phyloP scores from a whole-genome alignment of 2,329 filamentous ascomycete genomes.

The Trichoderma breve region DNA sequence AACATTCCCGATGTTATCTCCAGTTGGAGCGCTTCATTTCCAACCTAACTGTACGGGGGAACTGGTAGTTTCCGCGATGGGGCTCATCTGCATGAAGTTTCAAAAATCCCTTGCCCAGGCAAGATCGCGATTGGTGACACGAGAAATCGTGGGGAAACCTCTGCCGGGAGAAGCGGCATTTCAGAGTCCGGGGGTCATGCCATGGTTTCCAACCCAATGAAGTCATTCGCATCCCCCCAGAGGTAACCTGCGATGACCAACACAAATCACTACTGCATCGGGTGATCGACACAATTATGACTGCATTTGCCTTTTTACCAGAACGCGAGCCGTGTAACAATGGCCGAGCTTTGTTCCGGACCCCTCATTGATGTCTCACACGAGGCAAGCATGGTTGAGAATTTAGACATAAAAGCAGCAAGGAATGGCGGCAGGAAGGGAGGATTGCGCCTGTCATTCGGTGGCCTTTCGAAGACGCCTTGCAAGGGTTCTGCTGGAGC shows the following conservation, averaged over 20 bases:
- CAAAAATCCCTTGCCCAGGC: neutral
- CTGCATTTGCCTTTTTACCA: constrained; percentile 9
- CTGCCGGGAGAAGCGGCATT: constrained; percentile 12
- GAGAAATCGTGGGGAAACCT: neutral
- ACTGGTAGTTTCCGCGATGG: neutral
- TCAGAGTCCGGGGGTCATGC: neutral
- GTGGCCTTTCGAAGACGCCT: neutral
- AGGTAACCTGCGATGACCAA: neutral
- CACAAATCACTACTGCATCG: neutral
- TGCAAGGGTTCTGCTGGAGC: neutral
- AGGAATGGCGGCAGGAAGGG: neutral
- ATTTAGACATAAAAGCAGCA: constrained; percentile 5
- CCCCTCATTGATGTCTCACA: constrained; percentile 13
- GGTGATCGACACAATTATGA: neutral
- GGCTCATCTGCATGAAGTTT: neutral
- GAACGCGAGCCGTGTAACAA: constrained; percentile 9
- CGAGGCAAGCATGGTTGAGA: neutral
- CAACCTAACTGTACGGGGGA: neutral
- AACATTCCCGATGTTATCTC: neutral
- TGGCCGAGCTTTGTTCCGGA: constrained; percentile 16
- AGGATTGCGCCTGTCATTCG: neutral
- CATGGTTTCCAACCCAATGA: neutral
- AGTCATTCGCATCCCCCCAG: neutral
- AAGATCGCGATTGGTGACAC: constrained; percentile 9
- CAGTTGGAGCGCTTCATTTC: constrained; percentile 1